Conservation (phyloP, 108 stramenopile genomes). For the Nitzschia sp. region DNA sequence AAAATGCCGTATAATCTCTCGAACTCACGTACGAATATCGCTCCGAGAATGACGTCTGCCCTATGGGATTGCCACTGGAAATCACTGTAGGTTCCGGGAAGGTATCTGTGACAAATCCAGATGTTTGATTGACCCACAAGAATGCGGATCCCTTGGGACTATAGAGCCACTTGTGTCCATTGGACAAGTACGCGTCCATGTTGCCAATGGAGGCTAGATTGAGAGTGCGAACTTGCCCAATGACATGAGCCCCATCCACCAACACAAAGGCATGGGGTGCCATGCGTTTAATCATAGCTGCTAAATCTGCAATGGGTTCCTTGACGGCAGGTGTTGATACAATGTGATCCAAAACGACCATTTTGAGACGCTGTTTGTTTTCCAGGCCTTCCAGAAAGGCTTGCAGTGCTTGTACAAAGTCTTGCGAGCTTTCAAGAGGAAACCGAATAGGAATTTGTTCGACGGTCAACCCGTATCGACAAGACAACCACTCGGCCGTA, state of each 20-base stretch:
- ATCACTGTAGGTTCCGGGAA: constrained; percentile 38
- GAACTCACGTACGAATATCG: constrained; percentile 22
- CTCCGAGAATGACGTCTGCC: not conserved
- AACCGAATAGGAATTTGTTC: constrained; percentile 6
- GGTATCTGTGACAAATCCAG: not conserved
- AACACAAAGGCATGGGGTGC: constrained; percentile 14
- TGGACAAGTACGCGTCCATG: constrained; percentile 31
- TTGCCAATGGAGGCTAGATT: not conserved
- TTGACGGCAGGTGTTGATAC: constrained; percentile 16
- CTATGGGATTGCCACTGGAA: constrained; percentile 14
- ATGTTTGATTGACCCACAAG: constrained; percentile 23
- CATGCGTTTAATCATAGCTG: constrained; percentile 5
- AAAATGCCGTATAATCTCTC: constrained; percentile 30
- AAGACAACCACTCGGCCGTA: constrained; percentile 15
- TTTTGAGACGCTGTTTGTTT: not conserved
- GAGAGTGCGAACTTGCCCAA: constrained; percentile 21
- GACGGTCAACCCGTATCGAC: constrained; percentile 10
- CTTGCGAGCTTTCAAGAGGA: not conserved
- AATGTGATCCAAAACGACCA: constrained; percentile 22
- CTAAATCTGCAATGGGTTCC: constrained; percentile 1
- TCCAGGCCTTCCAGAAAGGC: not conserved
- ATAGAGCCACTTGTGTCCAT: constrained; percentile 40
- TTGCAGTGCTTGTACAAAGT: not conserved
- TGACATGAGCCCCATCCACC: constrained; percentile 36
- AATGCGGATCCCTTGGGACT: constrained; percentile 37